These are phyloP conservation scores for Trichoderma lentiforme DNA, from an alignment of 2,329 filamentous ascomycete species.

Conservation along the genomic window DNA sequence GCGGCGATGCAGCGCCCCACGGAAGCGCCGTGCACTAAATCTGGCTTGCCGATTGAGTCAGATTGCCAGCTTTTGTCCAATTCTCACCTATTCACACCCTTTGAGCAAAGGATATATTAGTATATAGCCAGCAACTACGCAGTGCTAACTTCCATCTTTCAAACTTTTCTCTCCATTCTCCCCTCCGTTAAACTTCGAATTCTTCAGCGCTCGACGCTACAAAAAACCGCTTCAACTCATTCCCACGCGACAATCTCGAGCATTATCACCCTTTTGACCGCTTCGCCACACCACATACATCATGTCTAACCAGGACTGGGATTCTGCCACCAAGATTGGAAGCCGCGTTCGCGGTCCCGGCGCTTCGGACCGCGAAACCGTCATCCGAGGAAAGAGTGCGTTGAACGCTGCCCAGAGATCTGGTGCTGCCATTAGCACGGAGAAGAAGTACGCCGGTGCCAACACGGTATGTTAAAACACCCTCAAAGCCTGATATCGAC, in stretches of 20 bases:
- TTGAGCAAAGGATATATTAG: not conserved
- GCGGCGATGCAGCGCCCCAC: constrained; percentile 21
- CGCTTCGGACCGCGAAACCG: constrained; percentile 70
- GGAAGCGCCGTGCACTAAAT: constrained; percentile 23
- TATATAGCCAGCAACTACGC: not conserved
- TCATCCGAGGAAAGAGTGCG: constrained; percentile 76
- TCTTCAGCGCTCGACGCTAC: not conserved
- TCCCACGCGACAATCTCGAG: constrained; percentile 24
- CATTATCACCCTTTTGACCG: constrained; percentile 29
- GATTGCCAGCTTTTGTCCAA: constrained; percentile 18
- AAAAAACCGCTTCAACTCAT: constrained; percentile 22
- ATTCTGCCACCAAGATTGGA: constrained; percentile 87
- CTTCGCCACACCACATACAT: constrained; percentile 35
- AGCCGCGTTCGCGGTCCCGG: constrained; percentile 73
- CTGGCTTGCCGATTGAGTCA: constrained; percentile 39
- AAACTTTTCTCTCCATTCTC: not conserved
- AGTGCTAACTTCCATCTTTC: not conserved
- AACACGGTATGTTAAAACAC: constrained; percentile 52
- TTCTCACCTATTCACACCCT: not conserved
- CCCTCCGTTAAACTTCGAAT: not conserved
- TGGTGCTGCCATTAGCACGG: constrained; percentile 73
- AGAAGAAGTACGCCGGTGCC: constrained; percentile 82
- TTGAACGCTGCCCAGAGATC: constrained; percentile 86
- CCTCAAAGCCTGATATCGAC: not conserved
- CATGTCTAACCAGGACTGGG: constrained; percentile 66